Evolutionary conservation across 805 yeast species (phyloP), one percentile per base, ranked within the genome.

Genomic region (Komagataella phaffii): DNA sequence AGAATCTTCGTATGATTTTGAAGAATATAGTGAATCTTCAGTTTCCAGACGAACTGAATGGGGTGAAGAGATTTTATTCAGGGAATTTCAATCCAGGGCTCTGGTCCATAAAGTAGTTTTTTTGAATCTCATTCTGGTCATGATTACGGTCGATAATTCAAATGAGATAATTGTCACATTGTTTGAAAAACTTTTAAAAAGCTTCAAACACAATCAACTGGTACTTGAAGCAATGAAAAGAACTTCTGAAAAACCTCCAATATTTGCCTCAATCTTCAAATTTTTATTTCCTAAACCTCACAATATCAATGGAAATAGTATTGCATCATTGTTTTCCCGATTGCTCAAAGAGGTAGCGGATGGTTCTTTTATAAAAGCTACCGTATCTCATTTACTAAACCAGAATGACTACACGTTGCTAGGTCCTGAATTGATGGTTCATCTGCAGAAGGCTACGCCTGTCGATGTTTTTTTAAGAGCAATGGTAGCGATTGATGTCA

Each of bases 61-160:
- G 40, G 40, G 40, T 14, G 40, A 30, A 30, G 40, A 30, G 40
- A 30, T 30, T 8, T 4, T 30, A 2, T 30, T 30, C 6, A 10
- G 40, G n/a, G 40, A 30, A 8, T 30, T 30, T 30, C 40, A 30
- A 30, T 30, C 40, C 14, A 30, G 40, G 14, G 40, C 40, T 8
- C 10, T 30, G 12, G 40, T 30, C 5, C 58, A 60, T 17, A 54
- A 55, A 23, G 57, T 56, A 6, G 46, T 65, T 17, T 48, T 63
- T 2, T 46, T 60, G 44, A 64, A 64, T 3, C 52, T 68, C 10
- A 48, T 61, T 7, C 48, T 66, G 36, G 59, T 68, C 17, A 50
- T 66, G 21, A 45, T 64, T 23, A 64, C 66, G 2, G 63, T 67
- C 17, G 72, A 67, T 14, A 30, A 30, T 53, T 58, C 60, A 18